Evolutionary conservation across 2,329 filamentous ascomycete species (phyloP).

Genomic region (Lachnellula occidentalis): DNA sequence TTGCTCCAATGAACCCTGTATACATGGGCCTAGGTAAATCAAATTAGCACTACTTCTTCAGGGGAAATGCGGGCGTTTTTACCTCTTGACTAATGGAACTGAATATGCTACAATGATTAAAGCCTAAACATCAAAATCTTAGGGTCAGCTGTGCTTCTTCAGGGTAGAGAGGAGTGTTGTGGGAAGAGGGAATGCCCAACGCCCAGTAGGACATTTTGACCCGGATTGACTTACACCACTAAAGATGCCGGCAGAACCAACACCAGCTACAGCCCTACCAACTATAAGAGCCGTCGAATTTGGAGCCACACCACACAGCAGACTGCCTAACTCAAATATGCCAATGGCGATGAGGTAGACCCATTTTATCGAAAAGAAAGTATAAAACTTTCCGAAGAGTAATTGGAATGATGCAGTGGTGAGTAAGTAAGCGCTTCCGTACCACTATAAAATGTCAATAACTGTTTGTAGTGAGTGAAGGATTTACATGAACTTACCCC

Average conservation of each 20-base stretch:
- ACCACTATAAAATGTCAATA: slow-evolving; percentile 19
- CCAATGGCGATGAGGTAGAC: slow-evolving; percentile 28
- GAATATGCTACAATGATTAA: slow-evolving; percentile 30
- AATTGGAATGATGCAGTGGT: slow-evolving; percentile 30
- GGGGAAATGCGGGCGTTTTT: slow-evolving; percentile 17
- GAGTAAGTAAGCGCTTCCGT: slow-evolving; percentile 33
- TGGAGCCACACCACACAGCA: slow-evolving; percentile 30
- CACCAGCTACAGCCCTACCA: slow-evolving; percentile 31
- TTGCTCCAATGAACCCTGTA: slow-evolving; percentile 26
- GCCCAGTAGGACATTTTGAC: too few species aligned
- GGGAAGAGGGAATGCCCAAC: too few species aligned
- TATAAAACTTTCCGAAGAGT: slow-evolving; percentile 30
- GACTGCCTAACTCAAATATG: slow-evolving; percentile 32
- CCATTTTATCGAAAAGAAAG: slow-evolving; percentile 29
- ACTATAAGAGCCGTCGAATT: slow-evolving; percentile 31
- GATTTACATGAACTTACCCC: slow-evolving; percentile 19
- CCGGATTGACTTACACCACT: slow-evolving; percentile 14
- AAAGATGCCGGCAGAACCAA: slow-evolving; percentile 31
- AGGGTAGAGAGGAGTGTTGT: too few species aligned
- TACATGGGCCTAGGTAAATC: slow-evolving; percentile 2
- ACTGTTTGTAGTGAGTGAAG: too few species aligned
- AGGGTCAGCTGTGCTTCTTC: too few species aligned
- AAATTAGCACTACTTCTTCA: background rate
- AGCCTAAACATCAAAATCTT: background rate
- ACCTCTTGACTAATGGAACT: slow-evolving; percentile 24